Percentiles rank a stretch among this genome's conserved stretches.
These are phyloP conservation scores for Tuber aestivum DNA, from an alignment of 495 filamentous ascomycete species.

Conservation along the genomic window DNA sequence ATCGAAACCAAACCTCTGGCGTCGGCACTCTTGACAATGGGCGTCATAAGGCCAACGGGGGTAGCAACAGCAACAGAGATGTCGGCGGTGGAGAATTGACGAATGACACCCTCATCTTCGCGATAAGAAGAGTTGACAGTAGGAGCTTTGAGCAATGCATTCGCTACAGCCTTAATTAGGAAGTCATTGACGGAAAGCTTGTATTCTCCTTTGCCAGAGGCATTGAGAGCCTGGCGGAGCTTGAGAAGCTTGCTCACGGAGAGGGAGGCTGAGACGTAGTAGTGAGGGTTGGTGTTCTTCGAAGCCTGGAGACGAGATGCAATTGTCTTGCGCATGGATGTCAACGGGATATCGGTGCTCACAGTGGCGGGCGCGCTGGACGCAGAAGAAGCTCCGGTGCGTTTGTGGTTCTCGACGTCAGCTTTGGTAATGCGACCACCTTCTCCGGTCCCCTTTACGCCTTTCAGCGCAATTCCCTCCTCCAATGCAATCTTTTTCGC, in stretches of 20 bases:
- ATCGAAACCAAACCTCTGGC: slow-evolving; percentile 78
- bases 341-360: slow-evolving; percentile 79
- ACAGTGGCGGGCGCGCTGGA: slow-evolving; percentile 52
- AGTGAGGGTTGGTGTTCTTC: slow-evolving; percentile 88
- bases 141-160: slow-evolving; percentile 86
- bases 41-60: slow-evolving; percentile 90
- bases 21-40: slow-evolving; percentile 85
- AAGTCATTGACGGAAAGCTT: slow-evolving; percentile 99
- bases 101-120: slow-evolving; percentile 74
- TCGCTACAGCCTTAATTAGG: slow-evolving; percentile 88
- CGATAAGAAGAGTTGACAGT: slow-evolving; percentile 93
- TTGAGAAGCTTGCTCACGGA: slow-evolving; percentile 92
- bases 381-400: slow-evolving; percentile 45
- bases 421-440: slow-evolving; percentile 83
- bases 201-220: slow-evolving; percentile 80
- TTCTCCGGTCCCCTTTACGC: slow-evolving; percentile 81
- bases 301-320: slow-evolving; percentile 86
- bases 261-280: slow-evolving; percentile 82
- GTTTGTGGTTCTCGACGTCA: slow-evolving; percentile 81
- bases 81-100: slow-evolving; percentile 84
- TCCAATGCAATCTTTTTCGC: slow-evolving; percentile 79
- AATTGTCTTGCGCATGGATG: slow-evolving; percentile 96
- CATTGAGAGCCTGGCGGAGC: slow-evolving; percentile 90
- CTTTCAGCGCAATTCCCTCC: slow-evolving; percentile 70
- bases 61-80: slow-evolving; percentile 93